Percentiles rank a stretch among this genome's conserved stretches.
These are phyloP conservation scores for Persicaria tinctoria DNA, from an alignment of 148 eudicot species.

Conservation along the genomic window DNA sequence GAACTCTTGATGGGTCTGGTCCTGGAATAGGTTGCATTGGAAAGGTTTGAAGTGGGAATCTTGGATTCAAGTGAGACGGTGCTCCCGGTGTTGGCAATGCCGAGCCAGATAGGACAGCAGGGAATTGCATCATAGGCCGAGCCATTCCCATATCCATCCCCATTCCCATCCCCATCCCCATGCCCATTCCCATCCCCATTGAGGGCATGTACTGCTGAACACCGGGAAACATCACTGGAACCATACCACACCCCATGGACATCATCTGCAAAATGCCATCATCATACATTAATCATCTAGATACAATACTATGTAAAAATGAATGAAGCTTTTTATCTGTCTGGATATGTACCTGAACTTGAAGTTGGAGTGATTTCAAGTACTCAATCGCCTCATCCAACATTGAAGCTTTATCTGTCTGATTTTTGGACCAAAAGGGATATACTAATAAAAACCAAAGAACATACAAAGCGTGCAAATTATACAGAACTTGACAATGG, in stretches of 20 bases:
- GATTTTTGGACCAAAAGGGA: background rate
- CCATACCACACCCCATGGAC: constrained; percentile 80
- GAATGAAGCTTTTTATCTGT: too few species aligned
- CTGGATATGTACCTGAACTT: constrained; percentile 55
- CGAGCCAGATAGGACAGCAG: constrained; percentile 34
- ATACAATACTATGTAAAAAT: background rate
- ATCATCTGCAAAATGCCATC: constrained; percentile 45
- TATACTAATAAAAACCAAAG: background rate
- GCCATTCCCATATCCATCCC: constrained; percentile 55
- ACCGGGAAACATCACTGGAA: constrained; percentile 78
- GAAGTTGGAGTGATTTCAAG: constrained; percentile 64
- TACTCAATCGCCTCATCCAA: constrained; percentile 88
- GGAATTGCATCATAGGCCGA: constrained; percentile 51
- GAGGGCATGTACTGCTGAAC: constrained; percentile 77
- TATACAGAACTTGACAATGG: background rate
- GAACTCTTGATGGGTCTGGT: background rate
- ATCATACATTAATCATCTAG: background rate
- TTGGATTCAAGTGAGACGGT: constrained; percentile 41
- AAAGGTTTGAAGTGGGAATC: constrained; percentile 40
- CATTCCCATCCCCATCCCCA: constrained; percentile 53
- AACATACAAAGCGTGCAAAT: background rate
- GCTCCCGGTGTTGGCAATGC: constrained; percentile 36
- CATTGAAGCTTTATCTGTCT: constrained; percentile 79
- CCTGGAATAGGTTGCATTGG: constrained; percentile 25
- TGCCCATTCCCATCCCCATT: constrained; percentile 60